Evolutionary conservation across 352 stramenopile species (phyloP).

Genomic region (Globisporangium takayamanum): DNA sequence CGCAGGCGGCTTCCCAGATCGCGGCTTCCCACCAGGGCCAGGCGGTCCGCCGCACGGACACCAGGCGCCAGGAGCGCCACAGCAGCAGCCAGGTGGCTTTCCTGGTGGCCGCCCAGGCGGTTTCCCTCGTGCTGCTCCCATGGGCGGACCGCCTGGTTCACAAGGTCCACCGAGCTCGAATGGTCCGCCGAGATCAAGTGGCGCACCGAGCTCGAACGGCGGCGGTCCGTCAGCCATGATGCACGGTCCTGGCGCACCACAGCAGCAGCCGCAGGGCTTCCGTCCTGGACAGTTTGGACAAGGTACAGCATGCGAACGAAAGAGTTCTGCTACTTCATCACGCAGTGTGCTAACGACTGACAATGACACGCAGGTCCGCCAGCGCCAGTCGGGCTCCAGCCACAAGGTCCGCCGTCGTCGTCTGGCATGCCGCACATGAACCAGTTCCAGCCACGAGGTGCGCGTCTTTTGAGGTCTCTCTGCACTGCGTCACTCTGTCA

Average conservation of each 20-base stretch:
- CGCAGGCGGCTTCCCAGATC: conserved; percentile 11
- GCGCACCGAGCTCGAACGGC: conserved; percentile 6
- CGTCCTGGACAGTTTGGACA: conserved; percentile 20
- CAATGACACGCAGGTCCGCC: conserved; percentile 1
- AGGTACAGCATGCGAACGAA: background rate
- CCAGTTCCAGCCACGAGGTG: conserved; percentile 32
- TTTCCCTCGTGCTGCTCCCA: conserved; percentile 13
- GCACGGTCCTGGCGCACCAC: conserved; percentile 1
- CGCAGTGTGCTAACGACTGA: background rate
- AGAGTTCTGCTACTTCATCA: background rate
- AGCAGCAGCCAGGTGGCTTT: conserved; percentile 7
- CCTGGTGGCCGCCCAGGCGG: conserved; percentile 12
- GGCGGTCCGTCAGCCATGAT: conserved; percentile 1
- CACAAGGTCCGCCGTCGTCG: conserved; percentile 23
- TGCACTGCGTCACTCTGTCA: background rate
- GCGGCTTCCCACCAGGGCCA: conserved; percentile 11
- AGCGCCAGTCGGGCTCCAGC: conserved; percentile 6
- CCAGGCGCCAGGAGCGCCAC: conserved; percentile 13
- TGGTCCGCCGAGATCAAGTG: conserved; percentile 10
- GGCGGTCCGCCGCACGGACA: conserved; percentile 6
- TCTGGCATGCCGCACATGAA: conserved; percentile 37
- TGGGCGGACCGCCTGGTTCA: conserved; percentile 15
- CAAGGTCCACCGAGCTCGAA: conserved; percentile 18
- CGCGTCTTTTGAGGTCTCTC: background rate
- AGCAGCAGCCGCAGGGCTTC: conserved; percentile 10